phyloP scores from a whole-genome alignment of 371 early-diverging fungal species.

The Apophysomyces variabilis region DNA sequence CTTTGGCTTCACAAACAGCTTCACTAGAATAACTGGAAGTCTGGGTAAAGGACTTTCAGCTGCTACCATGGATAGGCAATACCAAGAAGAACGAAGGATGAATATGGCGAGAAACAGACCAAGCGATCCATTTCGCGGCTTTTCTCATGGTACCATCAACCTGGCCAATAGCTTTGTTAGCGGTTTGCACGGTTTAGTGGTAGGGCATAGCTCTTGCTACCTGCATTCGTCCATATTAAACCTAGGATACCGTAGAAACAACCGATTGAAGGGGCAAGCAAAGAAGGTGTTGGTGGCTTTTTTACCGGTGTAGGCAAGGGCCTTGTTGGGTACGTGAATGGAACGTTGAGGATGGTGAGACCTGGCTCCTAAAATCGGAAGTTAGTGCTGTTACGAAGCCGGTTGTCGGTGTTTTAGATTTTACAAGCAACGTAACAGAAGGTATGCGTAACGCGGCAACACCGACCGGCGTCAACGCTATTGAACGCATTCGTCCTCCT shows the following conservation, averaged over 20 bases:
- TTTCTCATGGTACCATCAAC: slow-evolving; percentile 80
- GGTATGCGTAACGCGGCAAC: slow-evolving; percentile 54
- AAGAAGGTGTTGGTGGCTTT: slow-evolving; percentile 86
- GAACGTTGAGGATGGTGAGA: not conserved
- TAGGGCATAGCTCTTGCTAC: slow-evolving; percentile 17
- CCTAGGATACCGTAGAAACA: slow-evolving; percentile 48
- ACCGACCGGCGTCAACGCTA: slow-evolving; percentile 76
- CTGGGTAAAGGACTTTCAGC: slow-evolving; percentile 87
- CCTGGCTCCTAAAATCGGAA: not conserved
- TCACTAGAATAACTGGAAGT: slow-evolving; percentile 85
- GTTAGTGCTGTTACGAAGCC: slow-evolving; percentile 89
- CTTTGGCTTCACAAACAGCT: slow-evolving; percentile 85
- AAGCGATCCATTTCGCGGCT: slow-evolving; percentile 78
- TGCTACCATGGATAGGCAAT: slow-evolving; percentile 86
- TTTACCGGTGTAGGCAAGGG: slow-evolving; percentile 88
- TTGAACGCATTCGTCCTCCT: slow-evolving; percentile 79
- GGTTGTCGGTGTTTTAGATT: slow-evolving; percentile 90
- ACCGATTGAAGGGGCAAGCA: slow-evolving; percentile 85
- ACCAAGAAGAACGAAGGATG: slow-evolving; percentile 75
- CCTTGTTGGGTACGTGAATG: slow-evolving; percentile 60
- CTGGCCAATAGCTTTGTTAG: slow-evolving; percentile 77
- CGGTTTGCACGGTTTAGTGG: slow-evolving; percentile 84
- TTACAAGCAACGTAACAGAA: slow-evolving; percentile 90
- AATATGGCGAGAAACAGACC: slow-evolving; percentile 80
- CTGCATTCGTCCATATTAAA: not conserved